Evolutionary conservation across 805 yeast genomes (phyloP).

Genomic region (Geotrichum ghanense): DNA sequence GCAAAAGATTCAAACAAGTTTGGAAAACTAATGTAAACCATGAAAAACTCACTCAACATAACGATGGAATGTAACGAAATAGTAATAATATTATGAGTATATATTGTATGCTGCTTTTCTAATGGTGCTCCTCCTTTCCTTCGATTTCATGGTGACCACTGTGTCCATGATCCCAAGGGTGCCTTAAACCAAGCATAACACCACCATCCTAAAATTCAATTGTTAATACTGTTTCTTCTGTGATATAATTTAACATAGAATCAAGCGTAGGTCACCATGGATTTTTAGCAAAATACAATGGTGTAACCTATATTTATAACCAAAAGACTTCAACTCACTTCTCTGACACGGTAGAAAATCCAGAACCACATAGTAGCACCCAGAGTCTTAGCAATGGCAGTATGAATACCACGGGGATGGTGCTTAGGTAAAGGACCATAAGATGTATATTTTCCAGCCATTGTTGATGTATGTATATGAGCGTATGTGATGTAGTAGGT

Average conservation of each 20-base stretch:
- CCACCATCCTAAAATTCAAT: conserved; percentile 28
- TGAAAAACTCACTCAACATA: too few species aligned
- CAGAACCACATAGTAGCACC: conserved; percentile 90
- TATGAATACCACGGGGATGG: conserved; percentile 46
- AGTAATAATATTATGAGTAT: too few species aligned
- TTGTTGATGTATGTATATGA: too few species aligned
- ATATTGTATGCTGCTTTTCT: too few species aligned
- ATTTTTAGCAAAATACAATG: too few species aligned
- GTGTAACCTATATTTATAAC: too few species aligned
- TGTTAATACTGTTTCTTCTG: too few species aligned
- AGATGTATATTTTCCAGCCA: conserved; percentile 20
- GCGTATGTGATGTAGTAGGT: too few species aligned
- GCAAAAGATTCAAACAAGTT: not conserved
- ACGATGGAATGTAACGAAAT: too few species aligned
- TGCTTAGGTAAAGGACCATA: conserved; percentile 58
- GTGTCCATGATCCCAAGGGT: conserved; percentile 31
- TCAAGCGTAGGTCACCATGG: too few species aligned
- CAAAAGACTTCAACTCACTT: conserved; percentile 29
- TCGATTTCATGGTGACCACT: conserved; percentile 15
- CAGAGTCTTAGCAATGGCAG: conserved; percentile 49
- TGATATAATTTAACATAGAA: too few species aligned
- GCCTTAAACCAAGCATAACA: conserved; percentile 28
- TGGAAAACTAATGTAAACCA: too few species aligned
- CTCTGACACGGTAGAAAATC: conserved; percentile 69
- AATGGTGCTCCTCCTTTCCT: conserved; percentile 1